Evolutionary conservation across 2,329 filamentous ascomycete genomes (phyloP), one percentile per base, ranked within the genome.

Genomic region (Beauveria varroae): DNA sequence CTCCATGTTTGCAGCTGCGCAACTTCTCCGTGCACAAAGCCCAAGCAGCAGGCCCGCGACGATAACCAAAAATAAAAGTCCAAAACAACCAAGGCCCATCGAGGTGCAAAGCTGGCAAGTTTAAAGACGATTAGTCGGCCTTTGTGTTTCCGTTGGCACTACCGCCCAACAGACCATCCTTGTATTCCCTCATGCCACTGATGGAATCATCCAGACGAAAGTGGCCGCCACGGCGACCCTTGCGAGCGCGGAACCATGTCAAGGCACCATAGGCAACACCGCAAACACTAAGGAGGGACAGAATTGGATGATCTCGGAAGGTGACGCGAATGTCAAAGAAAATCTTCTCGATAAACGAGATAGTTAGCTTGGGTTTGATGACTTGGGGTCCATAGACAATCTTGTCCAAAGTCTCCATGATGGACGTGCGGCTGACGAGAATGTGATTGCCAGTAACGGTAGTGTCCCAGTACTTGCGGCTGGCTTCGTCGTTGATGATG

Each of bases 381-480:
- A 86, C 85, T 52, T 89, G 83, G 54, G 87, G 87, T 54, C 82
- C 84, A 26, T 83, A 79, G 10, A 89, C 84, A 63, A 91, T 82
- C 71, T 90, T 89, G 68, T 84, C 83, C 60, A 93, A 79, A 16
- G 92, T 96, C 75, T 96, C 93, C 64, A 96, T 85, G 70, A 97
- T 96, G 3, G 90, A 92, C 4, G 91, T 93, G 64, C 95, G 88
- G 28, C 89, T 95, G 59, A 93, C 88, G 67, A 93, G 87, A 70
- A 99, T 98, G 64, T 88, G 85, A 74, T 95, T 93, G 66, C 93
- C 93, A 3, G 91, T 95, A 64, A 89, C 87, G 52, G 93, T 96
- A 37, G 82, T 86, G 71, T 99, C 95, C 95, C 95, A 99, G 78
- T 96, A 99, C 65, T 89, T 87, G 68, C 90, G 92, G 77, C 91